These are phyloP conservation scores for Arthrobotrys pseudoclavata DNA, from an alignment of 2,329 filamentous ascomycete species.

Conservation along the genomic window DNA sequence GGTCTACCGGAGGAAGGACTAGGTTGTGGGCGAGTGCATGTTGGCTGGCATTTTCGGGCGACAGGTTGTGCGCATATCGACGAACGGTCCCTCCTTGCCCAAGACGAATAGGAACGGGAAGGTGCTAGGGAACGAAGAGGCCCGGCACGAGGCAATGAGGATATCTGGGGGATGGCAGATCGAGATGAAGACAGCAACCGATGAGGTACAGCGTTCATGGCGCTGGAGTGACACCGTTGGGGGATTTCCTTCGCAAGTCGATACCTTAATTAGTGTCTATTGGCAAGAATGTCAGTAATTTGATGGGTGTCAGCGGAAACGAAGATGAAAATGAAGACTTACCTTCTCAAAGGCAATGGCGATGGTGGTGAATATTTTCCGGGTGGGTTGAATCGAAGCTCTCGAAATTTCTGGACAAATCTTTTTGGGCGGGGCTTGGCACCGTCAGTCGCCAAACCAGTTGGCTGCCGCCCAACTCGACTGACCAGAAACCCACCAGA, in stretches of 20 bases:
- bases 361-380: not conserved
- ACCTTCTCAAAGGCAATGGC: no score
- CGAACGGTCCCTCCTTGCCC: conserved; percentile 9
- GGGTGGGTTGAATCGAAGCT: conserved; percentile 16
- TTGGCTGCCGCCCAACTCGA: conserved; percentile 13
- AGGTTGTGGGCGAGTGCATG: conserved; percentile 6
- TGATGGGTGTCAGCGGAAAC: no score
- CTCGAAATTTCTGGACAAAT: conserved; percentile 57
- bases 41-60: conserved; percentile 3
- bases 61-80: not conserved
- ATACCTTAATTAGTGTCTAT: not conserved
- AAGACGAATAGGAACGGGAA: conserved; percentile 35
- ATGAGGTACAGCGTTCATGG: conserved; percentile 50
- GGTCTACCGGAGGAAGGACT: not conserved
- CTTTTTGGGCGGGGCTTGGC: conserved; percentile 38
- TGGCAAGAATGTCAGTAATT: not conserved
- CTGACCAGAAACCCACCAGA: conserved; percentile 11
- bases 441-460: conserved; percentile 12
- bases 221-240: conserved; percentile 27
- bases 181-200: conserved; percentile 49
- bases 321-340: not conserved
- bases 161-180: conserved; percentile 30
- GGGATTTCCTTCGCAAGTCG: conserved; percentile 11
- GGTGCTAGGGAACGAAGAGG: conserved; percentile 16
- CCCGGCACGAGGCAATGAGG: conserved; percentile 9